Evolutionary conservation across 352 stramenopile species (phyloP).

Genomic region (Pythium plurisporium): DNA sequence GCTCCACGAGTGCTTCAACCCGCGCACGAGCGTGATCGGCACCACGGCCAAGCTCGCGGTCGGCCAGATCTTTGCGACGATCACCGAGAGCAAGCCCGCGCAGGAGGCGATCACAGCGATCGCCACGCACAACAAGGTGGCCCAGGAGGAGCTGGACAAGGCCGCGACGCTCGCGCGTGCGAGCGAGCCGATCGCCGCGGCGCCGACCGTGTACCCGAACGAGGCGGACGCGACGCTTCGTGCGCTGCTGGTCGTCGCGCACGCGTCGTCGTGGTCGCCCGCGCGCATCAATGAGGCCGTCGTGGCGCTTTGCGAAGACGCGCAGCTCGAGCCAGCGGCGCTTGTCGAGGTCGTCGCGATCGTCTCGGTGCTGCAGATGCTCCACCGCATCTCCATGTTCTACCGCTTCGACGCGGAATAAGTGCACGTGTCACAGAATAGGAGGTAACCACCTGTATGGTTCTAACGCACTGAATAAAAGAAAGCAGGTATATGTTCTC

Average conservation of each 20-base stretch:
- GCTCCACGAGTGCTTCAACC: constrained; percentile 16
- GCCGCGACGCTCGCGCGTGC: constrained; percentile 2
- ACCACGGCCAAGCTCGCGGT: constrained; percentile 10
- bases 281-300: constrained; percentile 9
- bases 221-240: constrained; percentile 8
- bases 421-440: constrained; percentile 17
- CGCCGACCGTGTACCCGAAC: not conserved
- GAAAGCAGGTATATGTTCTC: constrained; percentile 1
- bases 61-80: constrained; percentile 13
- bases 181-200: constrained; percentile 9
- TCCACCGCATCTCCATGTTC: constrained; percentile 23
- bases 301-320: constrained; percentile 6
- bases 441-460: not conserved
- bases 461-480: constrained; percentile 4
- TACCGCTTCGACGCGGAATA: constrained; percentile 11
- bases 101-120: constrained; percentile 10
- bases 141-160: not conserved
- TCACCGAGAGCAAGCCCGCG: constrained; percentile 15
- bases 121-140: constrained; percentile 11
- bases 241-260: constrained; percentile 14
- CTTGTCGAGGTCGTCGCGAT: constrained; percentile 19
- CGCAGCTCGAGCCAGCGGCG: not conserved
- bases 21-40: constrained; percentile 11
- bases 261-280: constrained; percentile 17
- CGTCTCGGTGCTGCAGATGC: constrained; percentile 21